These are phyloP conservation scores for Globisporangium alternatum DNA, from an alignment of 352 stramenopile genomes.

Conservation along the genomic window DNA sequence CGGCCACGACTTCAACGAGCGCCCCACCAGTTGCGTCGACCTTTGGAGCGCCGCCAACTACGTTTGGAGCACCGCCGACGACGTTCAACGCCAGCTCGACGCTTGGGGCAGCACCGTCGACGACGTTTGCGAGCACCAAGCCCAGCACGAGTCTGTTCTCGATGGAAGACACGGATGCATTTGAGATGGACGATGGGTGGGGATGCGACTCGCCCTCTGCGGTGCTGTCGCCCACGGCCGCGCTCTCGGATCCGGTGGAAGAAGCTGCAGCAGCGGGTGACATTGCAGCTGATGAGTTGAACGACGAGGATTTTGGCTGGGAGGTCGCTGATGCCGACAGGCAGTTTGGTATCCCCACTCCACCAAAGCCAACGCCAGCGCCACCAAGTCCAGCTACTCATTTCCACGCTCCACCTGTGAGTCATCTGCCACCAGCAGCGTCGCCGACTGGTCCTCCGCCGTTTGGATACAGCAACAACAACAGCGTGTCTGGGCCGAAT, in stretches of 20 bases:
- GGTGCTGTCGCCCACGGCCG: slow-evolving; percentile 60
- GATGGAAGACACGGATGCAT: slow-evolving; percentile 68
- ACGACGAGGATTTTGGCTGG: slow-evolving; percentile 47
- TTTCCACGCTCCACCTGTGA: neutral
- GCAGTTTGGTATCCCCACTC: slow-evolving; percentile 14
- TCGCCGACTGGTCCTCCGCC: neutral
- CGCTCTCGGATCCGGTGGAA: slow-evolving; percentile 39
- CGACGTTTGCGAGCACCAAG: slow-evolving; percentile 16
- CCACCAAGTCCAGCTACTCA: neutral
- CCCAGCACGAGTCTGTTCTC: slow-evolving; percentile 55
- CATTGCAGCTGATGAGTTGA: neutral
- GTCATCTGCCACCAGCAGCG: neutral
- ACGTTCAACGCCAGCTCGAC: neutral
- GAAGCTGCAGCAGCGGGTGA: slow-evolving; percentile 12
- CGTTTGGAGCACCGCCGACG: slow-evolving; percentile 6
- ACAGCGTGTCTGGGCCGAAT: neutral
- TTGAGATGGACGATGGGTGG: slow-evolving; percentile 68
- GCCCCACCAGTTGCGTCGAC: neutral
- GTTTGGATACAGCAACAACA: slow-evolving; percentile 5
- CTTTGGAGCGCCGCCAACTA: slow-evolving; percentile 4
- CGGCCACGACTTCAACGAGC: neutral
- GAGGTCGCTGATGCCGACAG: slow-evolving; percentile 33
- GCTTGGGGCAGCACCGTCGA: slow-evolving; percentile 6
- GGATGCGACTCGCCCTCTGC: slow-evolving; percentile 65
- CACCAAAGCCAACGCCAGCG: slow-evolving; percentile 13